Evolutionary conservation across 441 rosid species (phyloP).

Genomic region (Adansonia grandidieri): DNA sequence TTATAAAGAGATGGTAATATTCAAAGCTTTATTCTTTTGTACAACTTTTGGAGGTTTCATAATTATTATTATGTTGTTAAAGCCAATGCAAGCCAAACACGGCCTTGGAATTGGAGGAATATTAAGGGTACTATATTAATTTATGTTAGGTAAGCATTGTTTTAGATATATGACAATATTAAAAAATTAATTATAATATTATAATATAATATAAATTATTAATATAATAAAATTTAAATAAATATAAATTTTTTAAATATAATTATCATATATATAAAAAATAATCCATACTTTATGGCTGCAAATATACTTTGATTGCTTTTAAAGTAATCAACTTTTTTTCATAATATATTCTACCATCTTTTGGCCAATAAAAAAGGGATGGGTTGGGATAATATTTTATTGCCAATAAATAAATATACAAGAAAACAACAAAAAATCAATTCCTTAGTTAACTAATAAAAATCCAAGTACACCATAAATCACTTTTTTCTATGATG

Average conservation of each 20-base stretch:
- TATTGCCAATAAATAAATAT: too few species aligned
- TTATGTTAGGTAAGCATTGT: neutral
- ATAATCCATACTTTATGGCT: neutral
- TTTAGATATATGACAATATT: too few species aligned
- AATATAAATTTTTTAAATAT: too few species aligned
- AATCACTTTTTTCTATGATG: neutral
- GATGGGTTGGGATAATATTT: too few species aligned
- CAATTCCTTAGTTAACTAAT: neutral
- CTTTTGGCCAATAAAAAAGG: constrained; percentile 5
- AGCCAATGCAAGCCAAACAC: neutral
- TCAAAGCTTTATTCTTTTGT: too few species aligned
- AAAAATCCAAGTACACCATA: neutral
- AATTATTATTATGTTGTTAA: too few species aligned
- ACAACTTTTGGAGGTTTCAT: too few species aligned
- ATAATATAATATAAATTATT: too few species aligned
- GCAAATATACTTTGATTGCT: neutral
- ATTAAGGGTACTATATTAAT: neutral
- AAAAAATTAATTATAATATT: too few species aligned
- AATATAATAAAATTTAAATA: too few species aligned
- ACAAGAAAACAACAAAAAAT: neutral
- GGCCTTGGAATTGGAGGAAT: neutral
- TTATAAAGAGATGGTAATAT: too few species aligned
- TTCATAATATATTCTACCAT: neutral
- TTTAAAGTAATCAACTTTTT: neutral
- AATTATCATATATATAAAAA: too few species aligned